Evolutionary conservation across 805 yeast genomes (phyloP), one percentile per base, ranked within the genome.

Genomic region (Lachancea quebecensis): DNA sequence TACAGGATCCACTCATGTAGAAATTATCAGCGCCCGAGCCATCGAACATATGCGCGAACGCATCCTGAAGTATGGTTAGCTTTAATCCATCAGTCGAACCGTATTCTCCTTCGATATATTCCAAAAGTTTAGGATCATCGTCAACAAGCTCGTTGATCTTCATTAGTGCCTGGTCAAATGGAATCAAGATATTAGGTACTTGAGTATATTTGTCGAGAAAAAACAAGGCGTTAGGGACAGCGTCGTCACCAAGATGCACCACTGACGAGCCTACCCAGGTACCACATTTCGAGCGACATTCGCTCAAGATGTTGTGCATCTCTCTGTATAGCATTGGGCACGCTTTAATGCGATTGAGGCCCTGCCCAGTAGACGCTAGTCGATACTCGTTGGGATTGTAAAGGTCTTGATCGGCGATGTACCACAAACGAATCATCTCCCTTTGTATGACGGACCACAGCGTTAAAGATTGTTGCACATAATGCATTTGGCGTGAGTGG

Each of bases 21-120:
- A 82, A 85, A 61, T 85, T 85, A 57, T 84, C 88, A 9, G 90
- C 89, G 39, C 95, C 95, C 9, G 87, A 80, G 2, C 93, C 90
- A 60, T 83, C 88, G 61, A 82, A 68, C 72, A 69, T 69, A 49
- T 69, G 73, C 3, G 72, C 69, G 48, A 64, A 69, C 1, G 70
- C 69, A 46, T 69, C 72, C 41, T 67, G 71, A 21, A 68, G 49
- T 28, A 71, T 70, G 9, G 61, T 65, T 45, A 73, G 62, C 54
- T 79, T 72, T 47, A 85, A 64, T n/a, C 70, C 74, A 27, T 75
- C 76, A 2, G 73, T 68, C 1, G 77, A 67, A 0, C 76, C 81
- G 58, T 77, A 85, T 58, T 82, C 84, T 29, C 67, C 56, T n/a
- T 69, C 67, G 41, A 82, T 76, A 68, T 81, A 81, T 10, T 65